These are phyloP conservation scores for Neocucurbitaria cava DNA, from an alignment of 2,329 filamentous ascomycete genomes.

Conservation along the genomic window DNA sequence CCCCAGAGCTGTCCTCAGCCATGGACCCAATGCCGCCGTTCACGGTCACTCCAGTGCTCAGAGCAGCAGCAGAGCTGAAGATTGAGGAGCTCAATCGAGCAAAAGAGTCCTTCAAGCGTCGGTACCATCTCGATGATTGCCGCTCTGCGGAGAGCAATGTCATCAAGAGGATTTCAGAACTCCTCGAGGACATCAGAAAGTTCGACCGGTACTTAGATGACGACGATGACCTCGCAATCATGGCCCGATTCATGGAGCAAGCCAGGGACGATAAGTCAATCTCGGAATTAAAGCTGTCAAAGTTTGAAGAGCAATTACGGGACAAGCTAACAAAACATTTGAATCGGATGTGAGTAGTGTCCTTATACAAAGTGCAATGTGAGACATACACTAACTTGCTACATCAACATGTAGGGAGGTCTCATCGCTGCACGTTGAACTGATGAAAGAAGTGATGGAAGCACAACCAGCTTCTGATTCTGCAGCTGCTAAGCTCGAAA, in stretches of 20 bases:
- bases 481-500: slow-evolving; percentile 19
- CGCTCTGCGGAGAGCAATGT: slow-evolving; percentile 26
- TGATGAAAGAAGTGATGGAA: slow-evolving; percentile 51
- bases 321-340: slow-evolving; percentile 58
- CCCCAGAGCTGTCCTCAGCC: background rate
- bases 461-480: slow-evolving; percentile 38
- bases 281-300: slow-evolving; percentile 53
- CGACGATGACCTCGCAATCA: slow-evolving; percentile 50
- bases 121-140: slow-evolving; percentile 49
- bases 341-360: too few relatives aligned
- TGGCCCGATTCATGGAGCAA: slow-evolving; percentile 62
- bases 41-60: slow-evolving; percentile 25
- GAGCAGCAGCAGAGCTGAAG: slow-evolving; percentile 49
- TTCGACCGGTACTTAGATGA: slow-evolving; percentile 42
- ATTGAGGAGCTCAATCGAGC: slow-evolving; percentile 64
- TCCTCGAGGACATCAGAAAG: slow-evolving; percentile 48
- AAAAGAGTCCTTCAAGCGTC: slow-evolving; percentile 57
- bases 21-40: slow-evolving; percentile 15
- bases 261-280: slow-evolving; percentile 62
- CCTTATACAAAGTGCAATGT: too few relatives aligned
- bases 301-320: slow-evolving; percentile 58
- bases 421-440: slow-evolving; percentile 62
- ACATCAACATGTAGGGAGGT: slow-evolving; percentile 65
- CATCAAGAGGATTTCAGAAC: slow-evolving; percentile 39
- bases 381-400: too few relatives aligned